These are phyloP conservation scores for Metschnikowia sp. DNA, from an alignment of 805 yeast genomes.

Conservation along the genomic window DNA sequence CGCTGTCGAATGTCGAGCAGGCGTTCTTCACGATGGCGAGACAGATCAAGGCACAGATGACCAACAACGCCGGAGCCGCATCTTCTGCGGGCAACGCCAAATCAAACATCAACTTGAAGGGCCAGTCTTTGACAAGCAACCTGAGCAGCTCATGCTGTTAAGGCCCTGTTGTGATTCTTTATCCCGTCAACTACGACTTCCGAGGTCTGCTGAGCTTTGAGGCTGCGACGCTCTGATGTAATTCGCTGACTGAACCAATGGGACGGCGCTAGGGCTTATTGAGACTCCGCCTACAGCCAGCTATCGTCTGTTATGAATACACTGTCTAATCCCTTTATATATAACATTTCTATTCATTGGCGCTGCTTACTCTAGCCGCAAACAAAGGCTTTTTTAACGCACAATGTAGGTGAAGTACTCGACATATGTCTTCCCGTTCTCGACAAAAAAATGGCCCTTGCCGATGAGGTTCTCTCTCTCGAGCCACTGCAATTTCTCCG, in stretches of 20 bases:
- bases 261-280: too few relatives aligned
- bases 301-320: background rate
- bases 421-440: slow-evolving; percentile 46
- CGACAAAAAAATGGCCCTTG: slow-evolving; percentile 56
- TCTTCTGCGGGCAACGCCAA: slow-evolving; percentile 41
- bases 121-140: slow-evolving; percentile 51
- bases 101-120: slow-evolving; percentile 68
- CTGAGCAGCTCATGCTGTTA: slow-evolving; percentile 41
- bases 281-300: background rate
- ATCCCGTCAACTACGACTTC: too few relatives aligned
- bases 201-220: too few relatives aligned
- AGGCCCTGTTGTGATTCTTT: background rate
- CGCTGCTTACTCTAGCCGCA: background rate
- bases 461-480: slow-evolving; percentile 48
- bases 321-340: background rate
- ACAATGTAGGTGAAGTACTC: slow-evolving; percentile 50
- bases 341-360: background rate
- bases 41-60: slow-evolving; percentile 95
- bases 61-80: slow-evolving; percentile 50
- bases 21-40: slow-evolving; percentile 98
- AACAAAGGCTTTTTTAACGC: slow-evolving; percentile 6
- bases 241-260: too few relatives aligned
- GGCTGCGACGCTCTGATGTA: too few relatives aligned
- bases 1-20: slow-evolving; percentile 95
- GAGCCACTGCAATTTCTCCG: slow-evolving; percentile 50